Conservation (phyloP, 208 protist genomes). For the Leishmania gerbilli region DNA sequence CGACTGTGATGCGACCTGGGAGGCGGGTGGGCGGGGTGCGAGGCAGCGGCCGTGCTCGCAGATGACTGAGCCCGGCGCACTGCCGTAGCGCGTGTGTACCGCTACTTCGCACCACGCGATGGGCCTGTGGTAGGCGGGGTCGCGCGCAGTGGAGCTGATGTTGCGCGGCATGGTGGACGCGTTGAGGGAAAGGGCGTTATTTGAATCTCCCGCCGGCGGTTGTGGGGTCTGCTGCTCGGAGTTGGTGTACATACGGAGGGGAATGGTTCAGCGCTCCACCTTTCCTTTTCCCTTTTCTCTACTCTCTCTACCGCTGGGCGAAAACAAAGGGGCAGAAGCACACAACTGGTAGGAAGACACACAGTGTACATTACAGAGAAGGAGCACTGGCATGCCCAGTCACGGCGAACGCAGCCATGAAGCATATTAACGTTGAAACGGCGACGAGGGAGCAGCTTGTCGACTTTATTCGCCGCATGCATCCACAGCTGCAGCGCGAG, state of each 20-base stretch:
- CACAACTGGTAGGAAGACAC: not conserved
- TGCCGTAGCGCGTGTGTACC: not conserved
- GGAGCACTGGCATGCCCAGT: not conserved
- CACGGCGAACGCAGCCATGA: conserved; percentile 17
- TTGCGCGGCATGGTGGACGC: not conserved
- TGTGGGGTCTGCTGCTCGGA: not conserved
- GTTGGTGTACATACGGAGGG: not conserved
- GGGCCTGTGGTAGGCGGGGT: not conserved
- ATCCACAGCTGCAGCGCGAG: conserved; percentile 36
- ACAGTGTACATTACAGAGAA: not conserved
- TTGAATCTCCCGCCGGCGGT: not conserved
- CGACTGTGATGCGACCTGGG: not conserved
- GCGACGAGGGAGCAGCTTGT: conserved; percentile 70
- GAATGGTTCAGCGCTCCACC: not conserved
- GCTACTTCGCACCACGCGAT: not conserved
- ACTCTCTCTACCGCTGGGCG: not conserved
- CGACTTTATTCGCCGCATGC: conserved; percentile 52
- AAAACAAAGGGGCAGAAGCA: not conserved
- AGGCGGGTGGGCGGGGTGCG: not conserved
- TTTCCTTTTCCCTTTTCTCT: not conserved
- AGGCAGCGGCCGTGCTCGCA: not conserved
- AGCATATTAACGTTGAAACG: conserved; percentile 38
- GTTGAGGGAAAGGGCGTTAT: no score
- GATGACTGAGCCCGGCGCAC: not conserved
- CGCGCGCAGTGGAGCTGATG: not conserved